A percentile compares a stretch with the other conserved stretches of the same genome.
Evolutionary conservation across 2,329 filamentous ascomycete genomes (phyloP).

Genomic region (Epichloe elymi): DNA sequence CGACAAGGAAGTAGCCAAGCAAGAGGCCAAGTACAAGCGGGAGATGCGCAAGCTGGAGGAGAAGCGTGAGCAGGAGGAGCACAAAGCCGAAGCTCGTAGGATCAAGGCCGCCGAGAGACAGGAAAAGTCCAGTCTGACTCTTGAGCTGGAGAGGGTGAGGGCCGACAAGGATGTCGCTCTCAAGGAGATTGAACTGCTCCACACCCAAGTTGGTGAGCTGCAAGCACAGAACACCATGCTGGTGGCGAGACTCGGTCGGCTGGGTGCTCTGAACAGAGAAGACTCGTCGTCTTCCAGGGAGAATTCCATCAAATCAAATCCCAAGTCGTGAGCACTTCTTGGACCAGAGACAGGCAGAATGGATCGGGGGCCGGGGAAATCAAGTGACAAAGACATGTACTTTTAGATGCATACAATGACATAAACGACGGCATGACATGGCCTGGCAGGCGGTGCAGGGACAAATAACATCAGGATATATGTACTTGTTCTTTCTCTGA

Average conservation of each 20-base stretch:
- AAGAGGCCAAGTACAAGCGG: constrained; percentile 51
- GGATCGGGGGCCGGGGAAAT: too few relatives aligned
- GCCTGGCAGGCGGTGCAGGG: too few relatives aligned
- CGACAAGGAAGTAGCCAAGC: constrained; percentile 48
- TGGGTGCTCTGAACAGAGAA: constrained; percentile 23
- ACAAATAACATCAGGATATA: too few relatives aligned
- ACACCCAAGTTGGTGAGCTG: constrained; percentile 40
- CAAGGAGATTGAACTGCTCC: constrained; percentile 41
- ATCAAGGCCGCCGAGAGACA: constrained; percentile 41
- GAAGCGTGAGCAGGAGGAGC: constrained; percentile 47
- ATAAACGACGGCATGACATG: not conserved
- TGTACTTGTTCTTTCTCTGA: too few relatives aligned
- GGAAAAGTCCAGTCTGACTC: constrained; percentile 32
- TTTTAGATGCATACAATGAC: not conserved
- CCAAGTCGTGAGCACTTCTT: not conserved
- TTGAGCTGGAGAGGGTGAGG: constrained; percentile 39
- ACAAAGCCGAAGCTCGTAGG: constrained; percentile 40
- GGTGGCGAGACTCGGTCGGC: constrained; percentile 37
- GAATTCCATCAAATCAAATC: constrained; percentile 3
- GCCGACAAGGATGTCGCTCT: constrained; percentile 39
- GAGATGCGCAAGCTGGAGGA: constrained; percentile 53
- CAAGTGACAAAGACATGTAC: not conserved
- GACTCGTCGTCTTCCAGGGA: constrained; percentile 2
- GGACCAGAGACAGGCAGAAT: too few relatives aligned
- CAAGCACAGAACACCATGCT: constrained; percentile 48